Evolutionary conservation across 208 protist species (phyloP).

Genomic region (Tetramitus jugosus): DNA sequence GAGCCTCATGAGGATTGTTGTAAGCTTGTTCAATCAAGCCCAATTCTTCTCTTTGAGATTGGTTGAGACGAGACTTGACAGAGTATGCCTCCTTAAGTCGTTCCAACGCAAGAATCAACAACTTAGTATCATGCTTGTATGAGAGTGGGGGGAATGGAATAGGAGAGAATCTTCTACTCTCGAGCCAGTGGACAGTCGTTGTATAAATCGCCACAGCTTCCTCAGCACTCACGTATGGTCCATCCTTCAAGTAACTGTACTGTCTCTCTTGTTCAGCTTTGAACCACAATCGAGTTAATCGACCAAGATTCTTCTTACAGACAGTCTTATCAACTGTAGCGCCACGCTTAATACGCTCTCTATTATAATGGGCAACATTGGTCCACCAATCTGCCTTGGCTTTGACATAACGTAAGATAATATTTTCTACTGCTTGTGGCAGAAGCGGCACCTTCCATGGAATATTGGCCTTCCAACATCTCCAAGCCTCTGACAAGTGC

Average conservation of each 20-base stretch:
- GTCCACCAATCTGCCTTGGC: constrained; percentile 99
- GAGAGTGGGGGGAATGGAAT: constrained; percentile 99
- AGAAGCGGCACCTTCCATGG: constrained; percentile 98
- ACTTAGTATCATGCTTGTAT: constrained; percentile 99
- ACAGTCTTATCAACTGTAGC: constrained; percentile 99
- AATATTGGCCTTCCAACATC: constrained; percentile 97
- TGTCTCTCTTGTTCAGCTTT: constrained; percentile 99
- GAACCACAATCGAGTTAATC: constrained; percentile 97
- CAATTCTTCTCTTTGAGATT: constrained; percentile 98
- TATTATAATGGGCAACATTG: constrained; percentile 96
- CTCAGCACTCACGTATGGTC: constrained; percentile 91
- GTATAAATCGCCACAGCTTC: constrained; percentile 98
- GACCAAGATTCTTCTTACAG: constrained; percentile 99
- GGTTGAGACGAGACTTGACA: constrained; percentile 95
- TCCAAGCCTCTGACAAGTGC: constrained; percentile 98
- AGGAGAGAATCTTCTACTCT: constrained; percentile 95
- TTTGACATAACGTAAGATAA: constrained; percentile 99
- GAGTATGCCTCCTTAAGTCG: constrained; percentile 97
- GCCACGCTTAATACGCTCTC: constrained; percentile 95
- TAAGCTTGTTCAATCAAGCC: constrained; percentile 99
- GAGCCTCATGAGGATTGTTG: constrained; percentile 98
- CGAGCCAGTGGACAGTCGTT: constrained; percentile 98
- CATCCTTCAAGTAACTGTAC: constrained; percentile 96
- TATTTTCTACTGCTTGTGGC: constrained; percentile 91
- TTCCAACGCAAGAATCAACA: constrained; percentile 98